Percentiles rank a stretch among this genome's conserved stretches.
Evolutionary conservation across 2,329 filamentous ascomycete genomes (phyloP).

Genomic region (Drechmeria coniospora): DNA sequence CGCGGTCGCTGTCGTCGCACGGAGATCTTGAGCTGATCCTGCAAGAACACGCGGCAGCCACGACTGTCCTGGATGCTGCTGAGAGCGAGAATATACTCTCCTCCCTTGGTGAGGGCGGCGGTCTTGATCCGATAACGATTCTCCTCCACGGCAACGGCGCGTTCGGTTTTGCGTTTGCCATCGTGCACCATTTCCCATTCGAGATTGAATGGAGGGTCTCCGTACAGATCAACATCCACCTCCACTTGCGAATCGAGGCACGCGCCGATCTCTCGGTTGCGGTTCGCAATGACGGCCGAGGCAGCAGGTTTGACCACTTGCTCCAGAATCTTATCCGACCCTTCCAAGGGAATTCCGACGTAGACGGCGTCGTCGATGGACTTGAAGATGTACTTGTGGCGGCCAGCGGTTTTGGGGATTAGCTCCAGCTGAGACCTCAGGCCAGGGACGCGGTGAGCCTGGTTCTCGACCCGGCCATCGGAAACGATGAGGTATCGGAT

Average conservation of each 20-base stretch:
- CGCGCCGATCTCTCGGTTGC: conserved; percentile 41
- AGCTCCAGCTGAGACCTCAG: conserved; percentile 75
- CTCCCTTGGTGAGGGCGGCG: conserved; percentile 58
- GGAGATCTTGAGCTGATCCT: conserved; percentile 70
- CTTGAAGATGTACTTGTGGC: conserved; percentile 74
- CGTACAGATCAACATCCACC: conserved; percentile 58
- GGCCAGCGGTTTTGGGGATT: conserved; percentile 64
- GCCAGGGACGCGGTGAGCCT: conserved; percentile 45
- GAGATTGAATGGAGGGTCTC: conserved; percentile 74
- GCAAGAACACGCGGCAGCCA: conserved; percentile 72
- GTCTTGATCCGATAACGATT: conserved; percentile 60
- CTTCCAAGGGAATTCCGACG: conserved; percentile 43
- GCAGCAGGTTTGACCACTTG: conserved; percentile 91
- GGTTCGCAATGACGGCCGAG: conserved; percentile 52
- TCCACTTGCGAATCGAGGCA: conserved; percentile 74
- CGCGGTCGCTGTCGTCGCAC: conserved; percentile 82
- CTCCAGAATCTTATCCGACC: conserved; percentile 51
- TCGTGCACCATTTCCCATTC: conserved; percentile 90
- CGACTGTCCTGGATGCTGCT: conserved; percentile 76
- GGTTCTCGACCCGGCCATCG: conserved; percentile 38
- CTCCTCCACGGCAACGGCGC: conserved; percentile 45
- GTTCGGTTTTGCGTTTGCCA: conserved; percentile 62
- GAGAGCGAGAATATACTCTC: conserved; percentile 77
- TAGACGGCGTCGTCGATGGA: conserved; percentile 76
- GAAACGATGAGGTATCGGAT: conserved; percentile 61